Conservation (phyloP, 495 filamentous ascomycete genomes). For the Penicillium daleae region DNA sequence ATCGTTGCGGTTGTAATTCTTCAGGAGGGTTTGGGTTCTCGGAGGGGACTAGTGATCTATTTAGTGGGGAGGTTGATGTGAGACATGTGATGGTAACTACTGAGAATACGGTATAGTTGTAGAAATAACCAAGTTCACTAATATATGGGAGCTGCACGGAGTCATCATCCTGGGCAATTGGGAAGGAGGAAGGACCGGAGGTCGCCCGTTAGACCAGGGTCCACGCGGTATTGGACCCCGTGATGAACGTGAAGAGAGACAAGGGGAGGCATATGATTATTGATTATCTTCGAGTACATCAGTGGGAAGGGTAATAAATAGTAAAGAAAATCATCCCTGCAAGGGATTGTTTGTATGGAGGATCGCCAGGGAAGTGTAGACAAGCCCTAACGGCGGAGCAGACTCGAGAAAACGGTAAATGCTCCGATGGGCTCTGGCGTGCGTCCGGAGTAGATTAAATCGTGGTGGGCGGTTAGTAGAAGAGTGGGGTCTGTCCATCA, state of each 20-base stretch:
- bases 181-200: background rate
- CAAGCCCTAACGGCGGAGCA: conserved; percentile 19
- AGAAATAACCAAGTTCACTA: too few species aligned
- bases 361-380: conserved; percentile 15
- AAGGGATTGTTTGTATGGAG: too few species aligned
- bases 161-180: too few species aligned
- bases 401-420: conserved; percentile 4
- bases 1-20: too few species aligned
- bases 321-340: too few species aligned
- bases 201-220: background rate
- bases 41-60: background rate
- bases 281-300: too few species aligned
- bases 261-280: background rate
- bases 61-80: background rate
- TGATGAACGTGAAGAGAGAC: background rate
- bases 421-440: conserved; percentile 7
- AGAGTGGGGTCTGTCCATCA: too few species aligned
- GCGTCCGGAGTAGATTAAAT: conserved; percentile 5
- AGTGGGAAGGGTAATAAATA: too few species aligned
- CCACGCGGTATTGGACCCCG: conserved; percentile 5
- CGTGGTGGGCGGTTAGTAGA: background rate
- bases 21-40: background rate
- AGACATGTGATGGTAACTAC: background rate
- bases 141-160: too few species aligned
- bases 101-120: background rate